Evolutionary conservation across 1,139 yeast genomes (phyloP).

Genomic region (Lizanozyma gosingica): DNA sequence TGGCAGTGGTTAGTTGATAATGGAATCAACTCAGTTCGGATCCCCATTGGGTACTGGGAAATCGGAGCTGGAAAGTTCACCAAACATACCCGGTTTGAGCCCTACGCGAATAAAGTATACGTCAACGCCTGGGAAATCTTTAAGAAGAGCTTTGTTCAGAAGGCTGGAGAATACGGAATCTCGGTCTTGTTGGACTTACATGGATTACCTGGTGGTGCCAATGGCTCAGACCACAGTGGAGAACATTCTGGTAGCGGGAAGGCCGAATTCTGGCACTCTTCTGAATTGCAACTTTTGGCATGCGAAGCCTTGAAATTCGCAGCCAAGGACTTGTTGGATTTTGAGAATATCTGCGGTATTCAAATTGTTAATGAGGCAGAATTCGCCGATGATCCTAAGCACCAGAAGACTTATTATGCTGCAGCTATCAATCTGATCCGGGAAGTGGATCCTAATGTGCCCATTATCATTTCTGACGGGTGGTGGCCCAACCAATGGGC

Average conservation of each 20-base stretch:
- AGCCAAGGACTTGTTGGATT: conserved; percentile 46
- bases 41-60: conserved; percentile 91
- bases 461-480: conserved; percentile 82
- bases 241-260: conserved; percentile 34
- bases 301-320: conserved; percentile 48
- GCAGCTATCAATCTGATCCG: conserved; percentile 60
- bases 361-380: conserved; percentile 83
- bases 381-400: conserved; percentile 43
- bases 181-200: conserved; percentile 80
- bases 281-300: conserved; percentile 36
- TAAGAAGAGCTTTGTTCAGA: conserved; percentile 39
- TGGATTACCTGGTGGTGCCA: conserved; percentile 90
- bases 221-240: conserved; percentile 79
- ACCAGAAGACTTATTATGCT: conserved; percentile 56
- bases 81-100: conserved; percentile 52
- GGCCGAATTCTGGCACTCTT: conserved; percentile 58
- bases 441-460: conserved; percentile 44
- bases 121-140: conserved; percentile 54
- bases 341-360: conserved; percentile 69
- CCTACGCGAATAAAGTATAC: conserved; percentile 45
- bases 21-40: conserved; percentile 68
- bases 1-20: conserved; percentile 67
- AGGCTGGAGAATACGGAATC: conserved; percentile 49
- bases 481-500: conserved; percentile 88
- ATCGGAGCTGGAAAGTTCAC: conserved; percentile 56